A percentile compares a stretch with the other conserved stretches of the same genome.
Evolutionary conservation across 768 basidiomycete species (phyloP).

Genomic region (Boletus reticulatus): DNA sequence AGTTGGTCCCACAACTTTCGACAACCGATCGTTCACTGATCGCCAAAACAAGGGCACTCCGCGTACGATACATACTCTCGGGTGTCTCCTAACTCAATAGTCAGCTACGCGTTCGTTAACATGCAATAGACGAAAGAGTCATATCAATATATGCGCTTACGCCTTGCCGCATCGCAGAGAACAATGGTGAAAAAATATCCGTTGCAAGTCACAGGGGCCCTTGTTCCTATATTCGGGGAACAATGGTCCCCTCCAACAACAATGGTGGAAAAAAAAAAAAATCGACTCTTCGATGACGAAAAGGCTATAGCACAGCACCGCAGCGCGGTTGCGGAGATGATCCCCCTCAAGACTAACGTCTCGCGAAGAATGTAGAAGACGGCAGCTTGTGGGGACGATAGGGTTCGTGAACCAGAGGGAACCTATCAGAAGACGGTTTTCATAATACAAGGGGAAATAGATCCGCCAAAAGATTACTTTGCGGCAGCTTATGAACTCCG

Average conservation of each 20-base stretch:
- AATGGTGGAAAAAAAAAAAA: conserved; percentile 3
- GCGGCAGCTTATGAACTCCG: conserved; percentile 10
- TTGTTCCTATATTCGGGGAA: conserved; percentile 16
- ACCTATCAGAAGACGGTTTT: neutral
- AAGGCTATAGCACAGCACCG: conserved; percentile 8
- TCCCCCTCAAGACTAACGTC: conserved; percentile 4
- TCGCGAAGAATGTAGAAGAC: neutral
- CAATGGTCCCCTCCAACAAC: conserved; percentile 20
- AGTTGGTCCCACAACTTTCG: conserved; percentile 47
- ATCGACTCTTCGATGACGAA: neutral
- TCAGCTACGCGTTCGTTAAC: conserved; percentile 9
- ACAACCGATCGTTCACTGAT: conserved; percentile 53
- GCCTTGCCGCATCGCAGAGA: neutral
- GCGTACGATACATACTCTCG: conserved; percentile 37
- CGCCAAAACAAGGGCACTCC: conserved; percentile 43
- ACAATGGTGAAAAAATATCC: conserved; percentile 5
- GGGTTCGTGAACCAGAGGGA: conserved; percentile 1
- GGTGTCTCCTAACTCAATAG: conserved; percentile 36
- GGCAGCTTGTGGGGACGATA: neutral
- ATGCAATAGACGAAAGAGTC: neutral
- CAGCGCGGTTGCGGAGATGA: conserved; percentile 10
- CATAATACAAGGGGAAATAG: neutral
- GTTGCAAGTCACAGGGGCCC: conserved; percentile 4
- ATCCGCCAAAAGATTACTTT: conserved; percentile 5
- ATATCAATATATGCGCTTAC: neutral